phyloP scores from a whole-genome alignment of 345 rosid genomes.

The Punica granatum region DNA sequence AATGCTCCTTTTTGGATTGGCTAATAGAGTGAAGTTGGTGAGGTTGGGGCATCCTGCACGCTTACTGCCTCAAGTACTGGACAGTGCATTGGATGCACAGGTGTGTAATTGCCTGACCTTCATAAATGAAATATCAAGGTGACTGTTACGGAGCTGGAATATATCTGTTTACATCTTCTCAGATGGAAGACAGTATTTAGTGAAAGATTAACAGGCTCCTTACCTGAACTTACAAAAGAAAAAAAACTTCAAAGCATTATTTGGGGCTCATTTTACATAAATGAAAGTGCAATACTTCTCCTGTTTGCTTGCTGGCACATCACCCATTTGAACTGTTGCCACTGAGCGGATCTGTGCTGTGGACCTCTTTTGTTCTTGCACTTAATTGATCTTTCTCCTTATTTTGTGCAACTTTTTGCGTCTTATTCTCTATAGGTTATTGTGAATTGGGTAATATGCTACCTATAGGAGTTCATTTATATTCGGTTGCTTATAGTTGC shows the following conservation, averaged over 20 bases:
- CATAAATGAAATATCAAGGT: not conserved
- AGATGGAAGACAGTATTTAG: not conserved
- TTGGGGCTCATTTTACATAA: not conserved
- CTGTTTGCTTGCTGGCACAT: not conserved
- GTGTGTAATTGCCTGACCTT: constrained; percentile 19
- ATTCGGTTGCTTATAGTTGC: constrained; percentile 4
- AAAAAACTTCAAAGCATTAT: not conserved
- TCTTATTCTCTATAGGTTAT: not conserved
- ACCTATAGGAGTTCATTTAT: not conserved
- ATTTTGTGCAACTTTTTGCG: not conserved
- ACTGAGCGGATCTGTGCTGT: not conserved
- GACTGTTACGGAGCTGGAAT: not conserved
- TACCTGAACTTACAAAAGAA: not conserved
- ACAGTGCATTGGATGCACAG: constrained; percentile 91
- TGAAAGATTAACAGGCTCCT: not conserved
- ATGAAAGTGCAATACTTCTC: not conserved
- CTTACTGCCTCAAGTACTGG: constrained; percentile 84
- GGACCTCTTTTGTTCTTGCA: not conserved
- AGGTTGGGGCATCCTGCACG: constrained; percentile 97
- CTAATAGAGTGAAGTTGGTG: constrained; percentile 66
- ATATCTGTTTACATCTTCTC: not conserved
- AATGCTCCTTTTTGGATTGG: not conserved
- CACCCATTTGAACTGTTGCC: not conserved
- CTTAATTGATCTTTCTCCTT: not conserved
- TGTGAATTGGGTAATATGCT: not conserved